phyloP scores from a whole-genome alignment of 768 basidiomycete species.

The Pleurotus tuber-regium region DNA sequence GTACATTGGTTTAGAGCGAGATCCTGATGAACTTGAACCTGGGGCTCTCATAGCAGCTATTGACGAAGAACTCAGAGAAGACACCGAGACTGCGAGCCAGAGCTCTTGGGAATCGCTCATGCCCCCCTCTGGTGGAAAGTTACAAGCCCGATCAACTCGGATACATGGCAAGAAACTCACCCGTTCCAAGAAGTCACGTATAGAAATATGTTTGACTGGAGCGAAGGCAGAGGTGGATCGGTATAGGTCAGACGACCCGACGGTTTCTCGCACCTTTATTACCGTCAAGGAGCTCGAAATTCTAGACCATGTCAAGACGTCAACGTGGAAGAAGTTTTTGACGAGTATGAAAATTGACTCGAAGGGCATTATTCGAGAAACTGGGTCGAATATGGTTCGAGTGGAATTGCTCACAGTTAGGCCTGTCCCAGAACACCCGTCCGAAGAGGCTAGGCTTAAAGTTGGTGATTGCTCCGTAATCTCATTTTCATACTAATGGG shows the following conservation, averaged over 20 bases:
- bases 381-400: slow-evolving; percentile 91
- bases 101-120: slow-evolving; percentile 91
- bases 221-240: slow-evolving; percentile 66
- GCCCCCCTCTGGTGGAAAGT: slow-evolving; percentile 43
- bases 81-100: slow-evolving; percentile 69
- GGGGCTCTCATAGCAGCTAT: slow-evolving; percentile 85
- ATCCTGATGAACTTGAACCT: slow-evolving; percentile 71
- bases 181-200: slow-evolving; percentile 74
- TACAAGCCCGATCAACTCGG: slow-evolving; percentile 34
- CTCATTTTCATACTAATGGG: background rate
- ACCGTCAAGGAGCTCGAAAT: slow-evolving; percentile 81
- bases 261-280: slow-evolving; percentile 65
- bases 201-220: slow-evolving; percentile 77
- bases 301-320: slow-evolving; percentile 95
- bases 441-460: slow-evolving; percentile 76
- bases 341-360: slow-evolving; percentile 83
- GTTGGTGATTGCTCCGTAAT: slow-evolving; percentile 39
- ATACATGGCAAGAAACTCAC: slow-evolving; percentile 60
- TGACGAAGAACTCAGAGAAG: slow-evolving; percentile 83
- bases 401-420: slow-evolving; percentile 74
- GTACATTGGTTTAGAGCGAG: slow-evolving; percentile 86
- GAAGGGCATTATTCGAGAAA: slow-evolving; percentile 85
- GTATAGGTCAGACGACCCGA: slow-evolving; percentile 49
- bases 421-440: slow-evolving; percentile 63
- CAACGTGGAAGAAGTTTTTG: slow-evolving; percentile 97